These are phyloP conservation scores for Candida succiphila DNA, from an alignment of 805 yeast genomes.

Conservation along the genomic window DNA sequence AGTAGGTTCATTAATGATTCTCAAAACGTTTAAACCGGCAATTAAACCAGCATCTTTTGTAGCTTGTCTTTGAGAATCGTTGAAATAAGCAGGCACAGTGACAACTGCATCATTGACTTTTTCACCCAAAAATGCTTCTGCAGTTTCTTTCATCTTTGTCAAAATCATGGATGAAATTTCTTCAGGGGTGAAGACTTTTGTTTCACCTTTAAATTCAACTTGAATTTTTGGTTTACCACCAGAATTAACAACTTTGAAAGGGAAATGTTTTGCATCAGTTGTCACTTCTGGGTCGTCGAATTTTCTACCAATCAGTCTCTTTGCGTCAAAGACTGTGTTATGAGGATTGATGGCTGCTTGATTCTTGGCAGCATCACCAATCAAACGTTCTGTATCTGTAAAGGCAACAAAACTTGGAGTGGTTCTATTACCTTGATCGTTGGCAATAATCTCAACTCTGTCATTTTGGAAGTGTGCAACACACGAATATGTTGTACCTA, in stretches of 20 bases:
- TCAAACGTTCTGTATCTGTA: slow-evolving; percentile 85
- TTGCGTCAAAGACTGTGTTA: slow-evolving; percentile 86
- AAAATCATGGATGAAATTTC: slow-evolving; percentile 87
- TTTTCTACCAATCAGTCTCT: slow-evolving; percentile 91
- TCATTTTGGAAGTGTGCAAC: slow-evolving; percentile 92
- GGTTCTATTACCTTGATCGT: slow-evolving; percentile 97
- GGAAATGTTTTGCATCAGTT: slow-evolving; percentile 85
- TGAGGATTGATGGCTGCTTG: slow-evolving; percentile 91
- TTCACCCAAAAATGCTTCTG: slow-evolving; percentile 45
- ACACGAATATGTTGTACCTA: slow-evolving; percentile 90
- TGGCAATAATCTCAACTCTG: slow-evolving; percentile 90
- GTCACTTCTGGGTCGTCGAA: slow-evolving; percentile 73
- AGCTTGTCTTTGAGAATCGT: slow-evolving; percentile 75
- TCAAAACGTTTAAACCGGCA: slow-evolving; percentile 65
- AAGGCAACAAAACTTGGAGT: slow-evolving; percentile 96
- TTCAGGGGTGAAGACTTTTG: slow-evolving; percentile 86
- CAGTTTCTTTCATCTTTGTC: slow-evolving; percentile 55
- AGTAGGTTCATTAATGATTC: slow-evolving; percentile 79
- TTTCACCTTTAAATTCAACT: slow-evolving; percentile 93
- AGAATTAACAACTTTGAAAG: slow-evolving; percentile 75
- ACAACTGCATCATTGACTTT: slow-evolving; percentile 63
- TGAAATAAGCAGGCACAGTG: slow-evolving; percentile 80
- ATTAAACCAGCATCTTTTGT: slow-evolving; percentile 71
- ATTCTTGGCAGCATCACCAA: slow-evolving; percentile 96
- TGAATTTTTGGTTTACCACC: slow-evolving; percentile 82